A percentile compares a stretch with the other conserved stretches of the same genome.
These are phyloP conservation scores for Citrus inodora DNA, from an alignment of 345 rosid species.

Conservation along the genomic window DNA sequence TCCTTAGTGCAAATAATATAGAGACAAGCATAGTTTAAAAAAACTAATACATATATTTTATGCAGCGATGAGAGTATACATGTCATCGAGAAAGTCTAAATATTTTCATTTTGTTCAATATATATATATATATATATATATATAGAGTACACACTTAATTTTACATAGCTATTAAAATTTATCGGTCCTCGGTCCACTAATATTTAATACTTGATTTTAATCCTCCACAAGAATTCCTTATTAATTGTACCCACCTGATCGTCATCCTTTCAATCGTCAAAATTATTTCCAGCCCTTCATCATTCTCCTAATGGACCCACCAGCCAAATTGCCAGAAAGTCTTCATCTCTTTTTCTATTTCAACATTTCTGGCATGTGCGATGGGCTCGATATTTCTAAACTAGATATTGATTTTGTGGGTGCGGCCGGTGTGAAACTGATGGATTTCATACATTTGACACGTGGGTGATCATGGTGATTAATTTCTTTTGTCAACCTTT, in stretches of 20 bases:
- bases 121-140: too few relatives aligned
- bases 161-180: too few relatives aligned
- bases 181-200: too few relatives aligned
- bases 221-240: neutral
- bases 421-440: neutral
- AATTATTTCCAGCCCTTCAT: neutral
- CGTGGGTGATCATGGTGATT: neutral
- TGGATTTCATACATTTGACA: neutral
- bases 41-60: too few relatives aligned
- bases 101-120: accelerated
- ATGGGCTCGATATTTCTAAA: neutral
- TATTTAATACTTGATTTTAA: too few relatives aligned
- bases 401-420: conserved; percentile 10
- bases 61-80: too few relatives aligned
- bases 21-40: too few relatives aligned
- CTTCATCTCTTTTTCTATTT: neutral
- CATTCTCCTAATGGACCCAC: conserved; percentile 3
- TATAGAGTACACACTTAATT: too few relatives aligned
- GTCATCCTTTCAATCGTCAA: neutral
- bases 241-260: conserved; percentile 11
- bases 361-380: conserved; percentile 16
- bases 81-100: too few relatives aligned
- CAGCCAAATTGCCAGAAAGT: conserved; percentile 1
- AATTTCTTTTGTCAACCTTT: conserved; percentile 5
- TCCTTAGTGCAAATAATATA: too few relatives aligned